Percentiles rank a stretch among this genome's conserved stretches.
These are phyloP conservation scores for Akanthomyces dipterigenus DNA, from an alignment of 2,329 filamentous ascomycete genomes.

Conservation along the genomic window DNA sequence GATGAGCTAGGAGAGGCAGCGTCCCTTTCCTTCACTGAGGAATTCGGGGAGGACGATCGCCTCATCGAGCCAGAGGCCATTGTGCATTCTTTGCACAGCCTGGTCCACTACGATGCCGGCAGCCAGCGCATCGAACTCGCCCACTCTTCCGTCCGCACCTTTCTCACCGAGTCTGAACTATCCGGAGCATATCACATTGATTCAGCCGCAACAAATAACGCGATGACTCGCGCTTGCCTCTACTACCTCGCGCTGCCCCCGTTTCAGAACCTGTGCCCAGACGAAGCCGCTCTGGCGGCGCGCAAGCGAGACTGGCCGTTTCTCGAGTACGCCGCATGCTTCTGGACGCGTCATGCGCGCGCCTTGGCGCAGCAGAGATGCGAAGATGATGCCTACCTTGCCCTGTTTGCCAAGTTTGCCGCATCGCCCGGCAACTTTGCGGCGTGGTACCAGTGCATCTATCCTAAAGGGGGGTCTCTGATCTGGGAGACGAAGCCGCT, in stretches of 20 bases:
- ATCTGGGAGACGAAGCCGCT: slow-evolving; percentile 7
- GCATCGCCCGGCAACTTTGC: slow-evolving; percentile 1
- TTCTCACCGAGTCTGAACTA: not conserved
- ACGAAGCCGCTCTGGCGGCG: not conserved
- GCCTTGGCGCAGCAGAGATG: not conserved
- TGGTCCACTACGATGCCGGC: not conserved
- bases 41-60: slow-evolving; percentile 9
- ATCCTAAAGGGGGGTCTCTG: not conserved
- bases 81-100: not conserved
- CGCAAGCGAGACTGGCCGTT: slow-evolving; percentile 7
- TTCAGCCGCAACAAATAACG: not conserved
- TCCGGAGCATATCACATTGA: slow-evolving; percentile 2
- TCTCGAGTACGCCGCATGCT: slow-evolving; percentile 1
- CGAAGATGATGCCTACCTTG: not conserved
- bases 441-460: slow-evolving; percentile 11
- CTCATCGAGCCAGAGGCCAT: slow-evolving; percentile 11
- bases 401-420: not conserved
- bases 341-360: slow-evolving; percentile 7
- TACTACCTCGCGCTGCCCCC: slow-evolving; percentile 6
- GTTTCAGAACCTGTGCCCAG: not conserved
- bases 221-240: not conserved
- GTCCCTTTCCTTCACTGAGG: not conserved
- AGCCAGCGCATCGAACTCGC: slow-evolving; percentile 8
- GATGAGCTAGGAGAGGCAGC: slow-evolving; percentile 4
- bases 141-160: slow-evolving; percentile 8